Evolutionary conservation across 2,329 filamentous ascomycete genomes (phyloP).

Genomic region (Xylariaceae sp.): DNA sequence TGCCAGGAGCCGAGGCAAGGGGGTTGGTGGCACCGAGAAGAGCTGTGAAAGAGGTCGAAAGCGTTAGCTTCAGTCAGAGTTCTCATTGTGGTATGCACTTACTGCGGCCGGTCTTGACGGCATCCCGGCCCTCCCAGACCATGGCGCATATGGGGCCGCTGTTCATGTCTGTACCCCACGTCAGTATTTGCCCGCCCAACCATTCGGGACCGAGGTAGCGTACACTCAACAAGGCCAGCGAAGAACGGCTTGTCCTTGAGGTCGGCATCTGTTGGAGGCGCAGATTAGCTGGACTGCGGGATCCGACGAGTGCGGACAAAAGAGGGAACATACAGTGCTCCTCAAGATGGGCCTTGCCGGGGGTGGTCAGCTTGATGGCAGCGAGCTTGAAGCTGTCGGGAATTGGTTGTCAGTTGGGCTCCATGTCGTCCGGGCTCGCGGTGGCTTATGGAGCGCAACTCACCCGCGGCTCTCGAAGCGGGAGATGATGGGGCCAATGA

Average conservation of each 20-base stretch:
- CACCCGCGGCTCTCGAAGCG: constrained; percentile 96
- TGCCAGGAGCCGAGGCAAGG: constrained; percentile 85
- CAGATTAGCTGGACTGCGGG: too few relatives aligned
- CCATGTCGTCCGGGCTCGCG: too few relatives aligned
- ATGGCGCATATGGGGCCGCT: constrained; percentile 97
- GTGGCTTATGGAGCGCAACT: constrained; percentile 31
- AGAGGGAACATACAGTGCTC: constrained; percentile 64
- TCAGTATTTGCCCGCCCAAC: too few relatives aligned
- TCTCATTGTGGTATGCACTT: constrained; percentile 31
- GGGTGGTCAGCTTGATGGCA: constrained; percentile 90
- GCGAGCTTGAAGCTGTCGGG: constrained; percentile 83
- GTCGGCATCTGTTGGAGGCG: constrained; percentile 58
- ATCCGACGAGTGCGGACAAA: too few relatives aligned
- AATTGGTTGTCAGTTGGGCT: background rate
- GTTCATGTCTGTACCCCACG: constrained; percentile 77
- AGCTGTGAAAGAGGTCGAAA: constrained; percentile 34
- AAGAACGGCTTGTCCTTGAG: constrained; percentile 95
- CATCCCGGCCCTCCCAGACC: constrained; percentile 99
- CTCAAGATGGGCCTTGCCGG: constrained; percentile 93
- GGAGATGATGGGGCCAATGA: constrained; percentile 93
- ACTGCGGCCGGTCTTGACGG: constrained; percentile 96
- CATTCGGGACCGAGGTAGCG: too few relatives aligned
- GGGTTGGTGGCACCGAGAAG: constrained; percentile 99
- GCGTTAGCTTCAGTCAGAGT: background rate
- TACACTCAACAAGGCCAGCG: constrained; percentile 85